Evolutionary conservation across 2,329 filamentous ascomycete species (phyloP).

Genomic region (Neonectria hederae): DNA sequence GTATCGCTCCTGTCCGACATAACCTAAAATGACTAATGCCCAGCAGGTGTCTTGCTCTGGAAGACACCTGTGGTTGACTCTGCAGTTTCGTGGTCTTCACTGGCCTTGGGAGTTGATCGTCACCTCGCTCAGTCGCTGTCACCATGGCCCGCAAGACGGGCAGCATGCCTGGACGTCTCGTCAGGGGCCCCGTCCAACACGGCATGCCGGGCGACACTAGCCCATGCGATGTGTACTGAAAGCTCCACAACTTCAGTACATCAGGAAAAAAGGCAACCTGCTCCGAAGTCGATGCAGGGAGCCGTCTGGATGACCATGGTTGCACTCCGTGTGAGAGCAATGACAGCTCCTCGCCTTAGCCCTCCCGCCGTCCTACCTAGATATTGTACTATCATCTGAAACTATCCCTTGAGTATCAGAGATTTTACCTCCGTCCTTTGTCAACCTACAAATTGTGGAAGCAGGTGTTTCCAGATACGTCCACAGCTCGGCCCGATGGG

Average conservation of each 20-base stretch:
- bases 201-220: conserved; percentile 22
- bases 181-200: conserved; percentile 25
- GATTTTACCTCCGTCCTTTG: conserved; percentile 16
- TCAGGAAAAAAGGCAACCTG: conserved; percentile 34
- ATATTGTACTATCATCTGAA: conserved; percentile 46
- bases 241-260: conserved; percentile 23
- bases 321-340: conserved; percentile 36
- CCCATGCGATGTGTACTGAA: conserved; percentile 30
- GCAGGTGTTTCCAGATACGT: conserved; percentile 30
- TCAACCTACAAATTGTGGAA: conserved; percentile 22
- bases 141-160: background rate
- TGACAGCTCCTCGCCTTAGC: conserved; percentile 39
- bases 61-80: background rate
- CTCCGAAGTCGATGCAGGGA: conserved; percentile 44
- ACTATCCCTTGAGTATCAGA: conserved; percentile 33
- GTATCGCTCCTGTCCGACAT: background rate
- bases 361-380: conserved; percentile 40
- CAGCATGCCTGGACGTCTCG: conserved; percentile 2
- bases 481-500: conserved; percentile 38
- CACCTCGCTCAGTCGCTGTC: background rate
- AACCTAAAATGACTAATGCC: background rate
- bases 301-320: conserved; percentile 35
- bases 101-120: background rate
- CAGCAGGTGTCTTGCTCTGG: background rate
- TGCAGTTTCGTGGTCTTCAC: background rate